Evolutionary conservation across 2,329 filamentous ascomycete genomes (phyloP), one percentile per base, ranked within the genome.

Genomic region (Verticillium dahliae): DNA sequence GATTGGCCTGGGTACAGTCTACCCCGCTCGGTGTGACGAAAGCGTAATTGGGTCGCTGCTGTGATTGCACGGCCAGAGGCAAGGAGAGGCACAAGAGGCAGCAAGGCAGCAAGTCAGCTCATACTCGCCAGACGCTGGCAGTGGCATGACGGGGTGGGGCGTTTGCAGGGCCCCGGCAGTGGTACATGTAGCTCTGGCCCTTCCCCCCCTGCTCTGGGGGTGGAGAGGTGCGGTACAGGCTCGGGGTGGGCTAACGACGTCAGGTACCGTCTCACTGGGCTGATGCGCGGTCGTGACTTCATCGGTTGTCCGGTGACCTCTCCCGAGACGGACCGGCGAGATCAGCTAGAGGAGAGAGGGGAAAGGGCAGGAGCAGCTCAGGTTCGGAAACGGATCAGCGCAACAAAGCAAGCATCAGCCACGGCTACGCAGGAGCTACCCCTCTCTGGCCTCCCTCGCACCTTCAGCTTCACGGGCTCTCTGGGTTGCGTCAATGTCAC

Each of bases 11-110:
- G 60, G 67, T 66, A 63, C 62, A 65, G 67, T 67, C 73, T 78
- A 78, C 76, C 76, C 76, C 76, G 76, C 75, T 75, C 75, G 73
- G 71, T 75, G 74, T 76, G 74, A 75, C 74, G 72, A 75, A 73
- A 73, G 70, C 71, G 69, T 68, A 52, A 52, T 52, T 52, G 45
- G 45, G 7, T 52, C 68, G 65, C 65, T 64, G 68, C 62, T 68
- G 69, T 50, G 56, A 60, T 57, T 58, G 60, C 18, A n/a, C 45
- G 13, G 45, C 18, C 11, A n/a, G 39, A 15, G 15, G 39, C 39
- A 41, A n/a, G 39, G 4, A n/a, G 39, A 15, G 13, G 45, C 15
- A 52, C 18, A 22, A 22, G 18, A 22, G 18, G 18, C 18, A 22
- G 18, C 18, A 22, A 22, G 18, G 18, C 18, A 22, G n/a, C 6